These are phyloP conservation scores for Neonectria sp. DNA, from an alignment of 2,329 filamentous ascomycete genomes.

Conservation along the genomic window DNA sequence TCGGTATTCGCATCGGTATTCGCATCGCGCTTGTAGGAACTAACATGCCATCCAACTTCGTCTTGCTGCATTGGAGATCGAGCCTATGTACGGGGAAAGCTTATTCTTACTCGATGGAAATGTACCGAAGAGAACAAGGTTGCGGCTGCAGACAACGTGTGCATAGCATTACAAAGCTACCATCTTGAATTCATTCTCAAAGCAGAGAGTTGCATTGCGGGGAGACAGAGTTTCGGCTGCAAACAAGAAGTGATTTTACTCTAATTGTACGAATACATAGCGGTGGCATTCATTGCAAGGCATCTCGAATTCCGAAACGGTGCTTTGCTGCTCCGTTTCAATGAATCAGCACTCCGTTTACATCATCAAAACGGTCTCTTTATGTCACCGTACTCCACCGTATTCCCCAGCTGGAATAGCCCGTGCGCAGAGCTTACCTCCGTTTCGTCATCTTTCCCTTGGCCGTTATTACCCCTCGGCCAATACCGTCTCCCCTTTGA, in stretches of 20 bases:
- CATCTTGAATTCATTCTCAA: neutral
- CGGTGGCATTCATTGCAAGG: neutral
- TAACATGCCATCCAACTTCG: neutral
- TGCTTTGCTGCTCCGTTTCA: neutral
- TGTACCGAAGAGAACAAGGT: too few species aligned
- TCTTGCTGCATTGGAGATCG: neutral
- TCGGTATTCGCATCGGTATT: neutral
- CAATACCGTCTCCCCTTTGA: conserved; percentile 19
- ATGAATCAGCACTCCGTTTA: neutral
- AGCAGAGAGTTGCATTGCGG: neutral
- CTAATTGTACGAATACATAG: neutral
- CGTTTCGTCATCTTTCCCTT: conserved; percentile 14
- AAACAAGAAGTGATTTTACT: neutral
- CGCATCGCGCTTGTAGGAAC: neutral
- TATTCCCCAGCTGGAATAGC: neutral
- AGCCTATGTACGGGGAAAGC: conserved; percentile 12
- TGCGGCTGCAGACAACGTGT: too few species aligned
- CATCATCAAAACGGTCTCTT: neutral
- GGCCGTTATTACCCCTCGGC: conserved; percentile 46
- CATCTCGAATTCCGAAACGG: neutral
- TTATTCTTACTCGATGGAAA: neutral
- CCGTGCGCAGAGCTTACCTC: conserved; percentile 1
- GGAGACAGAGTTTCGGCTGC: neutral
- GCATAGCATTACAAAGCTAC: neutral
- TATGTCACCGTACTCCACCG: neutral